phyloP scores from a whole-genome alignment of 306 rosid species.

The Erythrophleum fordii region DNA sequence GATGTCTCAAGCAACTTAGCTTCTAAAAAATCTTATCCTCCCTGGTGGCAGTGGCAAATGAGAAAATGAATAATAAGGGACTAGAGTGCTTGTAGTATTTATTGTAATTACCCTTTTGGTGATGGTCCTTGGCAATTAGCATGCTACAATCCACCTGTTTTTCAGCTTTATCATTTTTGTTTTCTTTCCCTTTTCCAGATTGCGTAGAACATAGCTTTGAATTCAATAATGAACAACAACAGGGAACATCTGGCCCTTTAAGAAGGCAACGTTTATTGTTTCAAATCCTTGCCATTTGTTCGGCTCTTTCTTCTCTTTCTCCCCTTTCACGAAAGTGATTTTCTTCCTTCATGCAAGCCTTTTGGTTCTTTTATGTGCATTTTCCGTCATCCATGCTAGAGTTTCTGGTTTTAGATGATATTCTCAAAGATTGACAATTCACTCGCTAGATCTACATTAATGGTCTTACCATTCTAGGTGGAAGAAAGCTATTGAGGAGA shows the following conservation, averaged over 20 bases:
- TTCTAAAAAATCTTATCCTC: conserved; percentile 8
- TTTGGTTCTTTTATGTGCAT: not conserved
- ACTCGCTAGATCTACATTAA: not conserved
- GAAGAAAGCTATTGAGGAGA: not conserved
- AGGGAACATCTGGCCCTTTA: not conserved
- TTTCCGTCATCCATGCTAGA: not conserved
- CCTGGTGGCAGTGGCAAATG: not conserved
- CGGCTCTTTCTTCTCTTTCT: not conserved
- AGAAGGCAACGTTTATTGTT: not conserved
- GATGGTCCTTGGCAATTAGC: not conserved
- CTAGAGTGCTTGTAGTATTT: not conserved
- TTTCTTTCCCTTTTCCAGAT: not conserved
- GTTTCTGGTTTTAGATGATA: not conserved
- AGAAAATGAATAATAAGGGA: not conserved
- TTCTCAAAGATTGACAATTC: not conserved
- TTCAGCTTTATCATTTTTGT: not conserved
- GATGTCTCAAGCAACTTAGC: conserved; percentile 1
- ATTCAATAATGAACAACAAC: not conserved
- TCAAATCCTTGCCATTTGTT: not conserved
- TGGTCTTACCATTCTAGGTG: not conserved
- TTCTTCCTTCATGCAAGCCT: not conserved
- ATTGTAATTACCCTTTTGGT: not conserved
- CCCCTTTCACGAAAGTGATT: not conserved
- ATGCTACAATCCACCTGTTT: not conserved
- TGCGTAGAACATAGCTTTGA: not conserved